Conservation (phyloP, 2,329 filamentous ascomycete species). For the Leptodontidium sp. region DNA sequence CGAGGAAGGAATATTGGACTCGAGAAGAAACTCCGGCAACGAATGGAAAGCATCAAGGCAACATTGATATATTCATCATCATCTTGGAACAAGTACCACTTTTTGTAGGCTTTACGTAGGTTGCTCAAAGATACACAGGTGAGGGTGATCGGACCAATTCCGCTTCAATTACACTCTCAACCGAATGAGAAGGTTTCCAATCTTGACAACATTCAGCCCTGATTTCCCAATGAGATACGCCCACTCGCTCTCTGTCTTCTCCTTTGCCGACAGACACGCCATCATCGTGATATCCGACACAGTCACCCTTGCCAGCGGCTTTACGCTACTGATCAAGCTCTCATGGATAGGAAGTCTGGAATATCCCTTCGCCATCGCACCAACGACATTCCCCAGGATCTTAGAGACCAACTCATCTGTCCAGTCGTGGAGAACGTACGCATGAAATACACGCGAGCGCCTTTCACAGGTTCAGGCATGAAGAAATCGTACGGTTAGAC, state of each 20-base stretch:
- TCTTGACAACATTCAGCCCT: background rate
- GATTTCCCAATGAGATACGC: background rate
- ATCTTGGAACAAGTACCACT: too few relatives aligned
- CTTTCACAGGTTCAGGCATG: slow-evolving; percentile 50
- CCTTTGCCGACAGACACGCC: slow-evolving; percentile 45
- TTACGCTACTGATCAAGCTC: slow-evolving; percentile 44
- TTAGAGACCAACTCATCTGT: slow-evolving; percentile 30
- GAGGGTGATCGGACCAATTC: background rate
- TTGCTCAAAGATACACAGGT: too few relatives aligned
- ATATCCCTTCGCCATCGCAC: slow-evolving; percentile 46
- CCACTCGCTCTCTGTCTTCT: slow-evolving; percentile 31
- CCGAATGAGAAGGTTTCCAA: background rate
- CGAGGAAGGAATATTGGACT: background rate
- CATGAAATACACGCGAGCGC: slow-evolving; percentile 47
- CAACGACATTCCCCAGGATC: slow-evolving; percentile 31
- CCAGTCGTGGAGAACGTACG: slow-evolving; percentile 47
- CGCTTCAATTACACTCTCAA: slow-evolving; percentile 1
- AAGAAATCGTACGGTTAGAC: slow-evolving; percentile 50
- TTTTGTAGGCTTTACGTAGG: too few relatives aligned
- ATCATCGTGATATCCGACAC: slow-evolving; percentile 50
- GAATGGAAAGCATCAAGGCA: too few relatives aligned
- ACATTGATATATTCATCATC: too few relatives aligned
- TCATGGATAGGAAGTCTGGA: slow-evolving; percentile 50
- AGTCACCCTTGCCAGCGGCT: slow-evolving; percentile 45
- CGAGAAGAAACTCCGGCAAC: background rate